Evolutionary conservation across 129 eudicot genomes (phyloP).

Genomic region (Logfia minima): DNA sequence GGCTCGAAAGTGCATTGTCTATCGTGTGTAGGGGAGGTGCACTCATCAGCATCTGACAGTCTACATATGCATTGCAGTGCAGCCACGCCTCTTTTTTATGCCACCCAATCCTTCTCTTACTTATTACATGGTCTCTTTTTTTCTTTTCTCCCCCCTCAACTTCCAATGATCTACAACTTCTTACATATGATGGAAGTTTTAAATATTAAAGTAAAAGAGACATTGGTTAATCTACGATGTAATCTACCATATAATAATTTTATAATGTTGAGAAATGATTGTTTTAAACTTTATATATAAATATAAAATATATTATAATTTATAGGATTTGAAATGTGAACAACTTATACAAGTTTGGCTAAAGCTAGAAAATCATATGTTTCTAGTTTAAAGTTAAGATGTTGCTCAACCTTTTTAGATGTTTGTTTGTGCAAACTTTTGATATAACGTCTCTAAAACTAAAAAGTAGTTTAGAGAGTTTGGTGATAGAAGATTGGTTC

Average conservation of each 20-base stretch:
- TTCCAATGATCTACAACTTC: too few relatives aligned
- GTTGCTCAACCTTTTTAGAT: neutral
- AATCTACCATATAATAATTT: too few relatives aligned
- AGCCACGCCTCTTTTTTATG: conserved; percentile 41
- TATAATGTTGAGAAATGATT: too few relatives aligned
- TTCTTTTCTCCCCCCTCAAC: neutral
- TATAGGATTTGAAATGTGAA: neutral
- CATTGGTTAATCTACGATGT: too few relatives aligned
- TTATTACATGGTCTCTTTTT: neutral
- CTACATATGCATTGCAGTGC: conserved; percentile 46
- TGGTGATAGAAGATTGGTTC: neutral
- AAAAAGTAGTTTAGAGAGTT: neutral
- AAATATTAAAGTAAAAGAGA: too few relatives aligned
- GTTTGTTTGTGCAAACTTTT: neutral
- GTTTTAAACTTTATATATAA: too few relatives aligned
- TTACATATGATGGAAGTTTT: too few relatives aligned
- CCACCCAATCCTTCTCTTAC: conserved; percentile 32
- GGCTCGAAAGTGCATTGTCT: conserved; percentile 38
- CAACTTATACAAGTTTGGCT: neutral
- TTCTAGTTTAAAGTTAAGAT: neutral
- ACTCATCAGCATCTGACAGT: conserved; percentile 24
- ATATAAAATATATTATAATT: too few relatives aligned
- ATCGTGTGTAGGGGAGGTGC: conserved; percentile 30
- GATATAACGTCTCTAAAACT: neutral
- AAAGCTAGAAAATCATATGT: neutral